Percentiles rank a stretch among this genome's conserved stretches.
These are phyloP conservation scores for Boletales sp. DNA, from an alignment of 768 basidiomycete genomes.

Conservation along the genomic window DNA sequence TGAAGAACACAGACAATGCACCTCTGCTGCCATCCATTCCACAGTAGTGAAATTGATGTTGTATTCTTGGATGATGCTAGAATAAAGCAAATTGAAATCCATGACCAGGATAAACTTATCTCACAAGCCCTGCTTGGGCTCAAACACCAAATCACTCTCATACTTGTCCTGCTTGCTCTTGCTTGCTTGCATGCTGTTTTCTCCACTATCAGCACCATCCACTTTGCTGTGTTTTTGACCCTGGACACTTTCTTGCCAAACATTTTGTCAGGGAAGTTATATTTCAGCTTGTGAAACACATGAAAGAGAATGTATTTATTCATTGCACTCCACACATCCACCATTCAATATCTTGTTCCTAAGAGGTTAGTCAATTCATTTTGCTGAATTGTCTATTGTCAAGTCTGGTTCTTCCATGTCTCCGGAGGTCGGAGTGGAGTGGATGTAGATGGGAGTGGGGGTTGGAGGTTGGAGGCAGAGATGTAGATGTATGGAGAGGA, in stretches of 20 bases:
- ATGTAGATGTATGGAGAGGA: too few relatives aligned
- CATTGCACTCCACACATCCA: conserved; percentile 97
- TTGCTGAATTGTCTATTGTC: too few relatives aligned
- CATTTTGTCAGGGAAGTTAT: conserved; percentile 92
- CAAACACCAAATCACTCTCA: conserved; percentile 97
- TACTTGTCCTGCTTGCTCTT: conserved; percentile 90
- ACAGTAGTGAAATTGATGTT: conserved; percentile 99
- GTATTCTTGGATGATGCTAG: conserved; percentile 98
- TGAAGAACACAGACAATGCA: conserved; percentile 18
- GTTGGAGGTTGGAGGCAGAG: too few relatives aligned
- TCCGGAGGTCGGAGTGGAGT: too few relatives aligned
- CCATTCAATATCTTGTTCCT: conserved; percentile 98
- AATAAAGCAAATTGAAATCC: conserved; percentile 99
- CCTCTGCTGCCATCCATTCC: conserved; percentile 62
- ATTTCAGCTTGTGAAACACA: conserved; percentile 95
- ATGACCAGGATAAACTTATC: conserved; percentile 97
- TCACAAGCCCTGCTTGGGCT: conserved; percentile 94
- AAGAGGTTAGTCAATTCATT: background rate
- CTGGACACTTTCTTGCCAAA: conserved; percentile 72
- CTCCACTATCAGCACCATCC: conserved; percentile 54
- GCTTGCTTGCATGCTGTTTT: conserved; percentile 39
- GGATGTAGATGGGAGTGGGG: too few relatives aligned
- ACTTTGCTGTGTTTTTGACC: conserved; percentile 46
- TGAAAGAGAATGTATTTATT: conserved; percentile 98
- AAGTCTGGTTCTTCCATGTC: too few relatives aligned